Conservation (phyloP, 768 basidiomycete genomes). For the Lentinula raphanica region DNA sequence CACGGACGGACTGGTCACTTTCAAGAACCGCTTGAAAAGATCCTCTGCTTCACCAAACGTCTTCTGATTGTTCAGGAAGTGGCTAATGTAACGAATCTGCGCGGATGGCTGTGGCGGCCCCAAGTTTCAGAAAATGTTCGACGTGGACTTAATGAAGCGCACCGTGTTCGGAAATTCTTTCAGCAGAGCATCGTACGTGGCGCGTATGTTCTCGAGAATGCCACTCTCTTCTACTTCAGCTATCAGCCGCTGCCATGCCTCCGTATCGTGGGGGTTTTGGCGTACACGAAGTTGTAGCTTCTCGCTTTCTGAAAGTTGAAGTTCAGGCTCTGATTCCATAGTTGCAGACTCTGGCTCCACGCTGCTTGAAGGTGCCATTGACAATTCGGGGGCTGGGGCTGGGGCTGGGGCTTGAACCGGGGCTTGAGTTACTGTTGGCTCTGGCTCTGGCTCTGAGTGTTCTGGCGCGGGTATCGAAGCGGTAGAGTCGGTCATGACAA, state of each 20-base stretch:
- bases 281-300: constrained; percentile 52
- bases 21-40: constrained; percentile 85
- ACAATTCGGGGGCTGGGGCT: not conserved
- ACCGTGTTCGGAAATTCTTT: constrained; percentile 91
- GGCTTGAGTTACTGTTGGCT: not conserved
- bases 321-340: not conserved
- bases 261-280: constrained; percentile 66
- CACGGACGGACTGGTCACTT: constrained; percentile 72
- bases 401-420: not conserved
- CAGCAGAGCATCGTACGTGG: constrained; percentile 77
- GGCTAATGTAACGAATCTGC: constrained; percentile 80
- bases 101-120: constrained; percentile 56
- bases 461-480: not conserved
- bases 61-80: constrained; percentile 59
- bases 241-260: constrained; percentile 73
- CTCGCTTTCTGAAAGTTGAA: constrained; percentile 57
- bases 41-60: constrained; percentile 76
- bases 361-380: not conserved
- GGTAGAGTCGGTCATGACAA: not conserved
- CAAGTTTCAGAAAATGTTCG: not conserved
- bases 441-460: not conserved
- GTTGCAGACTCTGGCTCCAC: not conserved
- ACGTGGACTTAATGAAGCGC: constrained; percentile 23
- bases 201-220: constrained; percentile 75
- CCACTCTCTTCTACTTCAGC: constrained; percentile 70